Base-by-base conservation (phyloP, 495 filamentous ascomycete species). In the Penicillium salamii region DNA sequence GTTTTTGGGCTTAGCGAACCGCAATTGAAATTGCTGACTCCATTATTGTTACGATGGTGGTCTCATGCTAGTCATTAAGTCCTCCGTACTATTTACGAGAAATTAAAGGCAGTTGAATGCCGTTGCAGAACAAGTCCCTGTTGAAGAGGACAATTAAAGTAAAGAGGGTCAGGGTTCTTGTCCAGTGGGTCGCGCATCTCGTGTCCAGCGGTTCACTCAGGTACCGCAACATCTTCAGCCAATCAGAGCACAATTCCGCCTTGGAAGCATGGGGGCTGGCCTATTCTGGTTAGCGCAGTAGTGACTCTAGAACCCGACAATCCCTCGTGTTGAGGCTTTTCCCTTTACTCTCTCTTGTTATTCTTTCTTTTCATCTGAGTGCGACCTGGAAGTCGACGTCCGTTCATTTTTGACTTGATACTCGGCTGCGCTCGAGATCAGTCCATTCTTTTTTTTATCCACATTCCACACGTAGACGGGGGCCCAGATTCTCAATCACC, bases 391-490 rank as follows among this genome's bases (percentile, higher is more conserved):
- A 54, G 61, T 65, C 61, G 61, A 54, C 55, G 55, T 65, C 52
- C 58, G 11, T 50, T 65, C 61, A 35, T 62, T 26, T 38, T 34
- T 44, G 29, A 44, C 19, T 46, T 65, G 45, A 54, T 41, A 47
- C 42, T 55, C 55, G 54, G 58, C 58, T 14, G 61, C 46, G 55
- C 58, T 57, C 50, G 55, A 59, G 53, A 37, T 57, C 33, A 54
- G 52, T 64, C 61, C 61, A 65, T 65, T 65, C 61, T 62, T 65
- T 65, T 50, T 40, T 54, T 53, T 53, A 56, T 52, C 55, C 53
- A 62, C 61, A 65, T 65, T 65, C 61, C 61, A 29, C 55, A 45
- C 17, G 51, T 50, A 44, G 24, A 59, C 45, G 55, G 14, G 15
- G 41, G 52, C 60, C 57, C 54, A 51, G 35, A 23, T 58, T 14